Base-by-base conservation (phyloP, 164 flowering plant species). In the Akebia trifoliata region DNA sequence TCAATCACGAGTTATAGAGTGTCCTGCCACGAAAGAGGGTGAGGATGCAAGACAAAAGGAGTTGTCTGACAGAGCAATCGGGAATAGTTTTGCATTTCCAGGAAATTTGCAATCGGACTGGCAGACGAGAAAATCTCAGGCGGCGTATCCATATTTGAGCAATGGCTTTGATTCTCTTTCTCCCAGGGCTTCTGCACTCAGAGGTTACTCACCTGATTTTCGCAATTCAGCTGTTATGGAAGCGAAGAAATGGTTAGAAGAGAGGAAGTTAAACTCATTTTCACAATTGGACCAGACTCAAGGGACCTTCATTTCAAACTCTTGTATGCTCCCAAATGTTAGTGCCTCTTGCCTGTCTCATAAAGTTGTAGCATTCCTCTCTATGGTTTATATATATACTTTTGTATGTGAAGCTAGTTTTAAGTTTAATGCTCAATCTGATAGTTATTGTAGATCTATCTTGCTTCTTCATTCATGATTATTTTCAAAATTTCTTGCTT, bases 211-310 rank as follows among this genome's bases (percentile, higher is more conserved):
- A 15, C 61, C 70, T 49, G 73, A 73, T 70, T 45, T 60, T 12
- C 56, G 59, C 28, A 64, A 64, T 56, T 44, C 77, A 56, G 87
- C 89, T 65, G 69, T 83, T 38, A 72, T 71, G 72, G 90, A 86
- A 72, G 92, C 95, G 18, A 83, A 67, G 64, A 85, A 74, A 63
- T 86, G 95, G 95, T 55, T 86, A 9, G 71, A 80, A 64, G 88
- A 85, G 59, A 86, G 75, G 73, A 83, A 77, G 68, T 65, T 47
- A 14, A 81, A 73, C 50, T 74, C 81, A 49, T 62, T 48, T 61
- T 57, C 80, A 56, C 79, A 75, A 59, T 64, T 72, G 42, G 69
- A 74, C 6, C 22, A 52, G 62, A 72, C 66, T n/a, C 50, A 45
- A 61, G 82, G 67, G 51, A 59, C 63, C 40, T 55, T 53, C 60